Base-by-base conservation (phyloP, 805 yeast genomes). In the Ogataea ganodermae region DNA sequence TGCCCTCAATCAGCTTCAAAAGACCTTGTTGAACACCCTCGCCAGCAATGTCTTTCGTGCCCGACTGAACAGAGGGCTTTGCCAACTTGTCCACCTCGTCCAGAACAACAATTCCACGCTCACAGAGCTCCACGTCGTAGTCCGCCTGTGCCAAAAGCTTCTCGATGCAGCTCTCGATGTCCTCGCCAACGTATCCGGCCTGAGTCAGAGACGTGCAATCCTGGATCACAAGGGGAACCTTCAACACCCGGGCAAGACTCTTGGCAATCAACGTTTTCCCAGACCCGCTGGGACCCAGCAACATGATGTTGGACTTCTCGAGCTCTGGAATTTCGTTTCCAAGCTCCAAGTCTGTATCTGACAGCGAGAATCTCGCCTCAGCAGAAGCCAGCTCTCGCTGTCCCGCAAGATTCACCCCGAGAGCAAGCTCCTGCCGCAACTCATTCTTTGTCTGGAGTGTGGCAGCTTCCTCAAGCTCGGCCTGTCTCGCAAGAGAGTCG, bases 161-260 rank as follows among this genome's bases (percentile, higher is more conserved):
- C 57, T 78, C 80, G 20, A 80, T 71, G 53, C 84, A 79, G 24
- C 74, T 66, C 50, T 81, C 84, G 14, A 79, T 81, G 61, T 81
- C 85, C 49, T 80, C 85, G 20, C 86, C 86, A 36, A 81, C 79
- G 55, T 81, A 80, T 6, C 86, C 86, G 0, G 85, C 83, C 56
- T 80, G 85, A 0, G 86, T 80, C 48, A 80, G 57, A 36, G 81
- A 78, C 0, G 86, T 80, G 57, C 85, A 81, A 55, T 80, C 85
- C 5, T 80, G 79, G 12, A 80, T 79, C 0, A 81, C 75, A 31
- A 80, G 74, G 2, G 86, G 85, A 21, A 78, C 81, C 24, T 79
- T 74, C 35, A 80, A 58, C 0, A 72, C 65, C 31, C 68, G 69
- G 0, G 85, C 84, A 35, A 80, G 61, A 0, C 83, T 78, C 36